Percentiles rank a stretch among this genome's conserved stretches.
Conservation (phyloP, 2,329 filamentous ascomycete genomes). For the Parasarocladium wereldwijsianum region DNA sequence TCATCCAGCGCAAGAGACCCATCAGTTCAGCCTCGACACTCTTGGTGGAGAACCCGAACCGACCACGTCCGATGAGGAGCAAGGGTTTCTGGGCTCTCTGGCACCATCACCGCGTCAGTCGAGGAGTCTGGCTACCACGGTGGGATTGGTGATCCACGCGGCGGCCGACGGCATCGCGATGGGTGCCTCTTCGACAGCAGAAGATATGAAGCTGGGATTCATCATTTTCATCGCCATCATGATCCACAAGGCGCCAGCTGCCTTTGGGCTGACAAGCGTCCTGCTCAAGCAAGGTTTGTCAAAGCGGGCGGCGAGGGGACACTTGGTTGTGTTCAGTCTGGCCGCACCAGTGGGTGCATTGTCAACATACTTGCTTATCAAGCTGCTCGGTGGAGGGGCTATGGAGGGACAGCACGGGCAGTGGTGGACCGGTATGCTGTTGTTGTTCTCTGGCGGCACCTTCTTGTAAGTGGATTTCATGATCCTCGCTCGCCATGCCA, state of each 20-base stretch:
- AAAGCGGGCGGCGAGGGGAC: constrained; percentile 69
- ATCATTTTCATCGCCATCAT: constrained; percentile 95
- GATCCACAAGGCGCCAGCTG: constrained; percentile 92
- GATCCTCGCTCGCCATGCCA: background rate
- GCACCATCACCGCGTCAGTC: constrained; percentile 42
- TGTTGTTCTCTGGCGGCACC: constrained; percentile 91
- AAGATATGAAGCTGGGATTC: constrained; percentile 63
- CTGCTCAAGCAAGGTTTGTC: constrained; percentile 82
- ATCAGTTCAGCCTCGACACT: constrained; percentile 81
- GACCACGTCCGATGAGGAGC: constrained; percentile 35
- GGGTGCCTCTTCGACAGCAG: constrained; percentile 69
- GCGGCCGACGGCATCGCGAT: constrained; percentile 91
- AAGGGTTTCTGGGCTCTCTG: constrained; percentile 44
- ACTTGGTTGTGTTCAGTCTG: constrained; percentile 81
- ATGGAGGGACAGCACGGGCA: constrained; percentile 46
- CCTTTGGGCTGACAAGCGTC: constrained; percentile 85
- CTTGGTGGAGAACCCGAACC: constrained; percentile 33
- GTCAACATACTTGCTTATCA: constrained; percentile 66
- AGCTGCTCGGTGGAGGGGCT: constrained; percentile 51
- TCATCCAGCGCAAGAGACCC: constrained; percentile 50
- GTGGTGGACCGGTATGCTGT: constrained; percentile 84
- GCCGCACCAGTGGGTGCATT: constrained; percentile 80
- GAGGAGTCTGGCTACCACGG: constrained; percentile 66
- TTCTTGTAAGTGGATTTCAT: constrained; percentile 57
- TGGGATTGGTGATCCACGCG: constrained; percentile 89